Percentiles rank a stretch among this genome's conserved stretches.
Conservation (phyloP, 306 rosid species). For the Prunus salicina region DNA sequence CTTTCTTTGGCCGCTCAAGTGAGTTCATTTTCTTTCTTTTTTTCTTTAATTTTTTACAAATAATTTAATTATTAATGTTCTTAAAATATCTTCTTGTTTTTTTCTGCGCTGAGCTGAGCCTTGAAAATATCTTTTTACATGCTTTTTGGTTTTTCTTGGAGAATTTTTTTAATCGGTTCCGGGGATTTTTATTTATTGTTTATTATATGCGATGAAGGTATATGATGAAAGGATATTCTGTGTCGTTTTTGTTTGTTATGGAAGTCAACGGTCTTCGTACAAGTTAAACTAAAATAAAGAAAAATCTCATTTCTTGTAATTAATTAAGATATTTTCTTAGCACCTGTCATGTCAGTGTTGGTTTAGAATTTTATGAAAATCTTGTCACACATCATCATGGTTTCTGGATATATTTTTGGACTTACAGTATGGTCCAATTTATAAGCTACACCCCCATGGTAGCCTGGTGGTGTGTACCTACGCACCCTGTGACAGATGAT, state of each 20-base stretch:
- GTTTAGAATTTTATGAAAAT: neutral
- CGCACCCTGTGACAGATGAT: too few relatives aligned
- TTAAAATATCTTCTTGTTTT: neutral
- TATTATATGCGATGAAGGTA: neutral
- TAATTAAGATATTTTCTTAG: neutral
- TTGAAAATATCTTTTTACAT: too few relatives aligned
- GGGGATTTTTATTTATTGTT: neutral
- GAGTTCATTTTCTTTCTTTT: neutral
- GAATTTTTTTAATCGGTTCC: neutral
- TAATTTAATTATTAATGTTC: neutral
- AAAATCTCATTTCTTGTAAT: neutral
- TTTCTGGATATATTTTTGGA: neutral
- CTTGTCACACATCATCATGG: neutral
- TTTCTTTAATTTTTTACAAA: neutral
- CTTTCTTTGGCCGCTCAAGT: slow-evolving; percentile 21
- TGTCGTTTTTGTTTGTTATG: neutral
- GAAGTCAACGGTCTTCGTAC: neutral
- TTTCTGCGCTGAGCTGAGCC: too few relatives aligned
- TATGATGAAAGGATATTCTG: slow-evolving; percentile 1
- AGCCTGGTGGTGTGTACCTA: too few relatives aligned
- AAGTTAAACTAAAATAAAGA: neutral
- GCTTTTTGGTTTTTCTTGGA: too few relatives aligned
- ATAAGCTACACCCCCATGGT: too few relatives aligned
- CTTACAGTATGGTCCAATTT: neutral
- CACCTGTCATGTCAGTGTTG: neutral